Conservation (phyloP, 1,284 basidiomycete genomes). For the Sparassis latifolia region DNA sequence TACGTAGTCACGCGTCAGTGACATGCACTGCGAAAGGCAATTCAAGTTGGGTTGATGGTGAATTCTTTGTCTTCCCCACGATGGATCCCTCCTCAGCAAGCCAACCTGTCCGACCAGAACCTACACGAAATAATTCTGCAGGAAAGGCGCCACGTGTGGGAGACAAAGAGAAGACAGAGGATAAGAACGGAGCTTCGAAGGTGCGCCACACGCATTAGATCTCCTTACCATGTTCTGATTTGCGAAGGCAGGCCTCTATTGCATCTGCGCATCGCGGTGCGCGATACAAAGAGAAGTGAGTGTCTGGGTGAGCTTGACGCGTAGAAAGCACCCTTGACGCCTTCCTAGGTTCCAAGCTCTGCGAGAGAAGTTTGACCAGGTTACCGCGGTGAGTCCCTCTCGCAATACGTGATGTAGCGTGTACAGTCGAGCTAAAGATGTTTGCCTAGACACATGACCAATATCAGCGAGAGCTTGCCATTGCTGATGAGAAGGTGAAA, state of each 20-base stretch:
- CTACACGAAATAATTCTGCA: not conserved
- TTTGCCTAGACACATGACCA: slow-evolving; percentile 32
- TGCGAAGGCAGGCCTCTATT: not conserved
- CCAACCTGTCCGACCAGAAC: not conserved
- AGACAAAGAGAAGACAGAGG: not conserved
- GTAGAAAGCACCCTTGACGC: not conserved
- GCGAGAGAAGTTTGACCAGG: slow-evolving; percentile 48
- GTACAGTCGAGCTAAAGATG: too few species aligned
- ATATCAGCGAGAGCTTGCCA: slow-evolving; percentile 38
- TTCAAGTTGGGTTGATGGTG: too few species aligned
- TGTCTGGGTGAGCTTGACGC: not conserved
- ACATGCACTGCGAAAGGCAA: too few species aligned
- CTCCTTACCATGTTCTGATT: not conserved
- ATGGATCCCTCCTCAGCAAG: not conserved
- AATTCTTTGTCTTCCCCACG: too few species aligned
- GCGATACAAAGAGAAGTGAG: slow-evolving; percentile 25
- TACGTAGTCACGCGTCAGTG: too few species aligned
- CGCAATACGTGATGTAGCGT: not conserved
- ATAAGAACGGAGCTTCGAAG: not conserved
- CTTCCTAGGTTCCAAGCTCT: slow-evolving; percentile 40
- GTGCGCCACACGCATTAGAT: not conserved
- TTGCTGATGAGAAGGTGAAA: slow-evolving; percentile 42
- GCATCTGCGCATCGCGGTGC: slow-evolving; percentile 10
- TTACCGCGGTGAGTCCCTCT: slow-evolving; percentile 22
- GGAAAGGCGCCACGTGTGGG: not conserved